A percentile compares a stretch with the other conserved stretches of the same genome.
phyloP scores from a whole-genome alignment of 2,329 filamentous ascomycete genomes.

The Fusarium annulatum region DNA sequence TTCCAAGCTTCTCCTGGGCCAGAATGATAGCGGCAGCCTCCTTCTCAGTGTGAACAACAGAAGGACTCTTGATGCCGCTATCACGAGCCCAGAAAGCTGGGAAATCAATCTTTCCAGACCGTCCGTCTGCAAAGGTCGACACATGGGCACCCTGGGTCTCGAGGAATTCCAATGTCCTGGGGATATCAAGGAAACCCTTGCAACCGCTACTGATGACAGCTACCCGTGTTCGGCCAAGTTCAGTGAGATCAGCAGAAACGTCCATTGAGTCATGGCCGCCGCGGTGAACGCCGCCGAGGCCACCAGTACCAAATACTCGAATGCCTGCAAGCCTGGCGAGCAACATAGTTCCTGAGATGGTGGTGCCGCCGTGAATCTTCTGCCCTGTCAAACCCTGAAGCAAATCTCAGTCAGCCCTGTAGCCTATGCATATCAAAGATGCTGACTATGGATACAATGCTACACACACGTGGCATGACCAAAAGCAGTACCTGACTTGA shows the following conservation, averaged over 20 bases:
- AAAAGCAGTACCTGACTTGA: background rate
- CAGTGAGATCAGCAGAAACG: conserved; percentile 93
- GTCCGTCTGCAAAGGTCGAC: conserved; percentile 88
- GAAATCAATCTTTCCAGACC: conserved; percentile 79
- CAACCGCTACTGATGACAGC: conserved; percentile 90
- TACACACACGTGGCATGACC: background rate
- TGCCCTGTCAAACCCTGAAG: conserved; percentile 54
- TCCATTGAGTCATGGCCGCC: conserved; percentile 90
- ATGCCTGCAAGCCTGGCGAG: conserved; percentile 89
- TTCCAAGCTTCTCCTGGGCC: conserved; percentile 76
- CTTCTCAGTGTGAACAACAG: conserved; percentile 76
- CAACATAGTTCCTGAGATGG: conserved; percentile 92
- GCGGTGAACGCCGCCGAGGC: conserved; percentile 92
- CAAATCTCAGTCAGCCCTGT: conserved; percentile 15
- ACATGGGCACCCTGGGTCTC: conserved; percentile 82
- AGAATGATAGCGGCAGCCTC: conserved; percentile 92
- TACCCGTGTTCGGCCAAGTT: conserved; percentile 89
- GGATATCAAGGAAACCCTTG: conserved; percentile 96
- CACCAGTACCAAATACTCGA: conserved; percentile 92
- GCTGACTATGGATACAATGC: background rate
- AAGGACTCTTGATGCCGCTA: conserved; percentile 83
- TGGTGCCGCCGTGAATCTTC: conserved; percentile 87
- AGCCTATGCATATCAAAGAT: background rate
- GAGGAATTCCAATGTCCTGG: conserved; percentile 83
- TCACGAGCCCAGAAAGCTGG: conserved; percentile 94